A percentile compares a stretch with the other conserved stretches of the same genome.
Conservation (phyloP, 441 rosid species). For the Eutrema salsugineum region DNA sequence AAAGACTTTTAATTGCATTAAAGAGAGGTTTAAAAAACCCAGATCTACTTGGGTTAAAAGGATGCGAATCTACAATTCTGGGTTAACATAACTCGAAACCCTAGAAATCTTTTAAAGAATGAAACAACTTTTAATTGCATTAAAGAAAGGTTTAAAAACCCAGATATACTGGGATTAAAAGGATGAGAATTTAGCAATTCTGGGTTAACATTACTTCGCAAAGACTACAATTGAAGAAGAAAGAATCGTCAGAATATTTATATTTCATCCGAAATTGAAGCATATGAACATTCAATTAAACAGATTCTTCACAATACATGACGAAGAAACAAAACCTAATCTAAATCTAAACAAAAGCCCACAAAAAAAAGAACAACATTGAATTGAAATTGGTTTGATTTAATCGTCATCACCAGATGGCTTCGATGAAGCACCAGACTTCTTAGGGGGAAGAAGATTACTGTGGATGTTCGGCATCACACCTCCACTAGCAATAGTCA, state of each 20-base stretch:
- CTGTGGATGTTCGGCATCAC: slow-evolving; percentile 95
- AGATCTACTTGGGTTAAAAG: neutral
- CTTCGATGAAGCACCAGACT: slow-evolving; percentile 68
- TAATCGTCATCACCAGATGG: slow-evolving; percentile 52
- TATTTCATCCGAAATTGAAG: neutral
- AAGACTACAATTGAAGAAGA: neutral
- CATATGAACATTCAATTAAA: slow-evolving; percentile 14
- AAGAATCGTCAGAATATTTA: neutral
- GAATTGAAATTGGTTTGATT: neutral
- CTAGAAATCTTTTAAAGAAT: neutral
- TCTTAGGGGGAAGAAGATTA: slow-evolving; percentile 82
- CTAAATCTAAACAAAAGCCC: neutral
- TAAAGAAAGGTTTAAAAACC: no score
- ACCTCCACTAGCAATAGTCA: slow-evolving; percentile 88
- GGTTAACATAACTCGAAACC: neutral
- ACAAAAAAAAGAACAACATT: neutral
- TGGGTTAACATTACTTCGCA: neutral
- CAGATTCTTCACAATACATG: neutral
- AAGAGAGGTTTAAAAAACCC: neutral
- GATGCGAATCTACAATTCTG: neutral
- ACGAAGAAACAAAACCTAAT: neutral
- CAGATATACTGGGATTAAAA: neutral
- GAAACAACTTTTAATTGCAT: no score
- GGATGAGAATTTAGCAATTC: neutral
- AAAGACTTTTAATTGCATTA: no score